These are phyloP conservation scores for Scheffersomyces insectosa DNA, from an alignment of 1,139 yeast genomes.

Conservation along the genomic window DNA sequence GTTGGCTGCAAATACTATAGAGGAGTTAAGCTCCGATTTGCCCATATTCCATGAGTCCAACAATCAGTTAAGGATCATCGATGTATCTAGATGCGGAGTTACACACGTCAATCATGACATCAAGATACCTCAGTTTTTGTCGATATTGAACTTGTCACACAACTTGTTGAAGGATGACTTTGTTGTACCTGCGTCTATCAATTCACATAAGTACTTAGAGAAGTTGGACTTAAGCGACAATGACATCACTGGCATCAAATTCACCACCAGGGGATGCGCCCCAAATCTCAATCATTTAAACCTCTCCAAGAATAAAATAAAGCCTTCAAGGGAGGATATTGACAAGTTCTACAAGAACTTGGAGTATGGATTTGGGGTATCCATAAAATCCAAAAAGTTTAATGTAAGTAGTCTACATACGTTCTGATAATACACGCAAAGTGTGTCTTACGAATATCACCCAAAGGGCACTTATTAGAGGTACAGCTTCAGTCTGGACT, in stretches of 20 bases:
- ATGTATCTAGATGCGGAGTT: conserved; percentile 4
- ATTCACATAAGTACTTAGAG: conserved; percentile 2
- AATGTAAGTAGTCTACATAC: conserved; percentile 29
- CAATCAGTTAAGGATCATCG: conserved; percentile 1
- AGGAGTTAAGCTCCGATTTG: conserved; percentile 1
- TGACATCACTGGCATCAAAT: conserved; percentile 11
- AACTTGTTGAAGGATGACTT: conserved; percentile 3
- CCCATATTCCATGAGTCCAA: conserved; percentile 2
- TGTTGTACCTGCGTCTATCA: conserved; percentile 1
- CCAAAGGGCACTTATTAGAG: too few species aligned
- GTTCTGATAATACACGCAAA: conserved; percentile 9
- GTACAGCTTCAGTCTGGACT: too few species aligned
- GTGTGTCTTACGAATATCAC: too few species aligned
- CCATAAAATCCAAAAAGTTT: conserved; percentile 20
- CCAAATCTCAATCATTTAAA: conserved; percentile 16
- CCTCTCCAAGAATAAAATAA: conserved; percentile 20
- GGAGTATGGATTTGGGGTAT: conserved; percentile 23
- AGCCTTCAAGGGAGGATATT: conserved; percentile 13
- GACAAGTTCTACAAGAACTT: conserved; percentile 24
- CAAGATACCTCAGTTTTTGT: conserved; percentile 3
- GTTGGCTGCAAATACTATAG: conserved; percentile 11
- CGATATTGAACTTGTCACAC: conserved; percentile 3
- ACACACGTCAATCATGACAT: conserved; percentile 2
- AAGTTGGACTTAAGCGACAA: conserved; percentile 21
- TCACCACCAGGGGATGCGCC: conserved; percentile 1